These are phyloP conservation scores for Ophiostoma ips DNA, from an alignment of 2,329 filamentous ascomycete species.

Conservation along the genomic window DNA sequence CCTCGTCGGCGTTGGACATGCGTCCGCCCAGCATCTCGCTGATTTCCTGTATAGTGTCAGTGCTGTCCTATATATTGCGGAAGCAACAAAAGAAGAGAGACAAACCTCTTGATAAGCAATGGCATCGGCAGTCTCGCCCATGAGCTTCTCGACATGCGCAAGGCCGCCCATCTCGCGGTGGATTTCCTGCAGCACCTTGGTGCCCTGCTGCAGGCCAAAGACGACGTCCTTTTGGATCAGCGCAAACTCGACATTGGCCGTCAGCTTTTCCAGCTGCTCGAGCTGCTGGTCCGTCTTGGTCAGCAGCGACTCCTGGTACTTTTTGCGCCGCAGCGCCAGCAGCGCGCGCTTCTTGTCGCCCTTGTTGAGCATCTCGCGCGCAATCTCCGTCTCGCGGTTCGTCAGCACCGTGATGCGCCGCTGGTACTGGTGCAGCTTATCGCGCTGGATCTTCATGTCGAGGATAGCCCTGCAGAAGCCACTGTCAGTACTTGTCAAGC, in stretches of 20 bases:
- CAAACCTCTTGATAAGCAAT: constrained; percentile 88
- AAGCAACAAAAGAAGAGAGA: no score
- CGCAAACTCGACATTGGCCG: constrained; percentile 83
- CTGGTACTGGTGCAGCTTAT: constrained; percentile 94
- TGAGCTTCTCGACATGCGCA: constrained; percentile 84
- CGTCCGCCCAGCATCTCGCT: constrained; percentile 78
- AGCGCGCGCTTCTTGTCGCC: constrained; percentile 73
- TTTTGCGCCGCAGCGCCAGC: constrained; percentile 82
- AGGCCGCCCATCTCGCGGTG: constrained; percentile 92
- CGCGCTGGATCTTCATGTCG: constrained; percentile 93
- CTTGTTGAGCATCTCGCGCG: constrained; percentile 64
- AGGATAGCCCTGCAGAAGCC: constrained; percentile 71
- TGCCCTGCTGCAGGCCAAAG: constrained; percentile 85
- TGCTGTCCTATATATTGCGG: no score
- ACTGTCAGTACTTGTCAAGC: background rate
- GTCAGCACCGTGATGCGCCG: constrained; percentile 78
- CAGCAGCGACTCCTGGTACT: constrained; percentile 86
- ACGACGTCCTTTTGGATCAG: constrained; percentile 93
- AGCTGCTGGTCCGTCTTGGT: constrained; percentile 84
- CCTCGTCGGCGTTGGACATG: constrained; percentile 90
- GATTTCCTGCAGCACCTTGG: constrained; percentile 76
- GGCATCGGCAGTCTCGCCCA: constrained; percentile 84
- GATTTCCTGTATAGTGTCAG: no score
- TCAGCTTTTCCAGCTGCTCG: constrained; percentile 83
- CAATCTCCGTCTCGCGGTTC: constrained; percentile 73